Evolutionary conservation across 768 basidiomycete genomes (phyloP).

Genomic region (Pisolithus marmoratus): DNA sequence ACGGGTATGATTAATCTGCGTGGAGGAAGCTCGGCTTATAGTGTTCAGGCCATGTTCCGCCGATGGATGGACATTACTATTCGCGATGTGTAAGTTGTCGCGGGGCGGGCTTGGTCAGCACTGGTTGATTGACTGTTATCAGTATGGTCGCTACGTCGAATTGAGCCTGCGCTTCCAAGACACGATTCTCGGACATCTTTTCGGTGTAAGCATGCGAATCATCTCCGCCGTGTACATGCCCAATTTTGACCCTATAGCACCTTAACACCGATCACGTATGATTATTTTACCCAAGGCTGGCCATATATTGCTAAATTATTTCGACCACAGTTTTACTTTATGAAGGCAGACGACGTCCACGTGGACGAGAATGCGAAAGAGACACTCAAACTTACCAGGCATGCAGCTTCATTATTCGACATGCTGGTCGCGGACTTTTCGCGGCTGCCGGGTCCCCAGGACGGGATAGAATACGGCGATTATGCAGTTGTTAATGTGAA

Average conservation of each 20-base stretch:
- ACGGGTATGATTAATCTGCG: conserved; percentile 28
- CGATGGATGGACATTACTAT: conserved; percentile 73
- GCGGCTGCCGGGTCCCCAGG: conserved; percentile 48
- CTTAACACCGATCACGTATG: conserved; percentile 82
- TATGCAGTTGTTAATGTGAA: conserved; percentile 76
- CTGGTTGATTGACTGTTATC: not conserved
- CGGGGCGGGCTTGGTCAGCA: not conserved
- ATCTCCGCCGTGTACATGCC: conserved; percentile 20
- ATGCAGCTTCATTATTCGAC: conserved; percentile 24
- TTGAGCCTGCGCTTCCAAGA: conserved; percentile 81
- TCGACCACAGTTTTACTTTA: conserved; percentile 44
- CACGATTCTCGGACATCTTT: conserved; percentile 82
- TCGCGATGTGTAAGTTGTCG: conserved; percentile 68
- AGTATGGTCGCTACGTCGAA: conserved; percentile 66
- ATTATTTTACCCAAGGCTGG: conserved; percentile 6
- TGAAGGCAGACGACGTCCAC: conserved; percentile 49
- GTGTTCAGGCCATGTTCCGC: conserved; percentile 74
- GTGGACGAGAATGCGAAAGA: conserved; percentile 18
- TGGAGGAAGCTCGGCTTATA: conserved; percentile 21
- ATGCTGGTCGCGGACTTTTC: conserved; percentile 61
- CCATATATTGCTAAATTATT: not conserved
- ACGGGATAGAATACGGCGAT: conserved; percentile 51
- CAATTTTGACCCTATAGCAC: conserved; percentile 40
- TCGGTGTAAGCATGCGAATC: conserved; percentile 53
- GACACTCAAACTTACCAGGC: conserved; percentile 1